Evolutionary conservation across 2,329 filamentous ascomycete genomes (phyloP), one percentile per base, ranked within the genome.

Genomic region (Ceratocystis cubensis): DNA sequence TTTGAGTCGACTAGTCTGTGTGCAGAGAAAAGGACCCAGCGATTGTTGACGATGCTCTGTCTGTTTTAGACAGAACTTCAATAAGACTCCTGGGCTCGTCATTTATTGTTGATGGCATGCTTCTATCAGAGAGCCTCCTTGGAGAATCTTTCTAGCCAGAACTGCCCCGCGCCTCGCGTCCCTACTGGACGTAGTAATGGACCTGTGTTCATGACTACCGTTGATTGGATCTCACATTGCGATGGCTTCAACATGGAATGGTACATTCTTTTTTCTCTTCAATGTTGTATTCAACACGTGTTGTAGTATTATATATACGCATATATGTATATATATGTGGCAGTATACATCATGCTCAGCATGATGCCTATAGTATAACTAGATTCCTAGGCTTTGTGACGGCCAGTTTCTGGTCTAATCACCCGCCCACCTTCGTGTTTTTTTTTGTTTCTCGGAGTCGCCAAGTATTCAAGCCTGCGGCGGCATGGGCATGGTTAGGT

Each of bases 1-100:
- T 86, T 85, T 84, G 84, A 91, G 89, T 86, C 88, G 86, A 94
- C 92, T 86, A 94, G 91, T 96, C 91, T 89, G 85, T 86, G 88
- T 95, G 91, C 91, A 89, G 81, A 96, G 81, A 96, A 82, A 67
- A 77, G 83, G 65, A 75, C 78, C 76, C 76, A 75, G 71, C 71
- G 73, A 28, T 73, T 71, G 71, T 75, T 77, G 76, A 74, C 76
- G 76, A 75, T 73, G 48, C 61, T 72, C 68, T 70, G 72, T 71
- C 76, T 82, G 82, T 84, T 79, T 83, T 84, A 82, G 76, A 69
- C 71, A 66, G 71, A 48, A 44, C 46, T 65, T 68, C 61, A 62
- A 66, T 68, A 64, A 61, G 61, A 72, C 73, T 44, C 64, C 67
- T 64, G 64, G 53, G 50, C 63, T 68, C 67, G 56, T 66, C 61